phyloP scores from a whole-genome alignment of 345 rosid genomes.

The Salix purpurea region DNA sequence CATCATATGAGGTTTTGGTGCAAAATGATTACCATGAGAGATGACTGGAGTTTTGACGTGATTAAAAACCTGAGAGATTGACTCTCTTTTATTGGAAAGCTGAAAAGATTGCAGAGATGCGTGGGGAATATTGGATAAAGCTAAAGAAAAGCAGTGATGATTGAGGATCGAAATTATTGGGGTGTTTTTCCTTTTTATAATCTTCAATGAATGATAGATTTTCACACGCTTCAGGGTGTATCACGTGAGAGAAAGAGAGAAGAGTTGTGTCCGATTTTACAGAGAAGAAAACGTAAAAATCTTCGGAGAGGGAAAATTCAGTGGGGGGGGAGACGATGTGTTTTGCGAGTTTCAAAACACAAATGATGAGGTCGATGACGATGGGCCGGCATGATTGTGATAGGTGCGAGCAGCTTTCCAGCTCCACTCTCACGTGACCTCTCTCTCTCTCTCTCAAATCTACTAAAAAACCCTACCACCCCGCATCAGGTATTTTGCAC shows the following conservation, averaged over 20 bases:
- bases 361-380: conserved; percentile 47
- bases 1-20: neutral
- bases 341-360: conserved; percentile 34
- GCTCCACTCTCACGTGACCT: conserved; percentile 30
- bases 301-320: neutral
- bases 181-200: neutral
- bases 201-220: conserved; percentile 15
- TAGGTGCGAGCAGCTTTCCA: conserved; percentile 33
- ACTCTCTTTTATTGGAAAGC: neutral
- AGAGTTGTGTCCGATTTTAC: neutral
- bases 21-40: neutral
- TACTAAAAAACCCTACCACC: neutral
- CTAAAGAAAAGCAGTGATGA: conserved; percentile 9
- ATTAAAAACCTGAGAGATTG: neutral
- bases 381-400: conserved; percentile 35
- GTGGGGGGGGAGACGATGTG: conserved; percentile 4
- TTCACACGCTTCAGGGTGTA: conserved; percentile 6
- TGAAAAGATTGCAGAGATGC: neutral
- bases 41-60: neutral
- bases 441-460: neutral
- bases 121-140: conserved; percentile 15
- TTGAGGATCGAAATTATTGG: neutral
- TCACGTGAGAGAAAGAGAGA: conserved; percentile 21
- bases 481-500: neutral
- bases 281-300: neutral